Conservation (phyloP, 2,329 filamentous ascomycete genomes). For the Neofusicoccum parvum region DNA sequence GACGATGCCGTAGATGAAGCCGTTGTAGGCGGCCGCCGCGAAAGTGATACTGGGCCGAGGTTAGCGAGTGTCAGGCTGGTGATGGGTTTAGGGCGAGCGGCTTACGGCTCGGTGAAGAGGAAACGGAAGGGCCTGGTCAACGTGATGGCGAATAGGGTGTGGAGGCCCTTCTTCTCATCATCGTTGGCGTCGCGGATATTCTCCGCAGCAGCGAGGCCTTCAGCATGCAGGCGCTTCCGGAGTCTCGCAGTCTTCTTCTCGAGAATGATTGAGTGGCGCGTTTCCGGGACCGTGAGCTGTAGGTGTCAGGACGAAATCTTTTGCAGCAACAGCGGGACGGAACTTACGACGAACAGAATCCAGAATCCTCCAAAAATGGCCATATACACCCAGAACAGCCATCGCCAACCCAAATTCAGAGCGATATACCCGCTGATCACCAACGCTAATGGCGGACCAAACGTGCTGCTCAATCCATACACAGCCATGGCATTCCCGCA, state of each 20-base stretch:
- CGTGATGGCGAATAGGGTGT: conserved; percentile 25
- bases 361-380: conserved; percentile 42
- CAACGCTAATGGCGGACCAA: conserved; percentile 37
- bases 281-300: conserved; percentile 32
- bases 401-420: conserved; percentile 37
- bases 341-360: conserved; percentile 14
- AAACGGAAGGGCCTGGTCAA: conserved; percentile 25
- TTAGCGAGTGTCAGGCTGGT: not conserved
- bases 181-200: conserved; percentile 15
- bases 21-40: conserved; percentile 24
- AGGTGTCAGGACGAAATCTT: not conserved
- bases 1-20: conserved; percentile 26
- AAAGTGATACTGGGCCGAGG: conserved; percentile 21
- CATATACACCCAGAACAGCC: conserved; percentile 41
- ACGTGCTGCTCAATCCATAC: conserved; percentile 33
- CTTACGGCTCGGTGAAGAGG: conserved; percentile 26
- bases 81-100: too few relatives aligned
- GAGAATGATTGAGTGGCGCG: conserved; percentile 33
- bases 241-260: conserved; percentile 48
- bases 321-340: not conserved
- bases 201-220: conserved; percentile 11
- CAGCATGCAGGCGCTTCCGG: conserved; percentile 50
- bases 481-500: conserved; percentile 28
- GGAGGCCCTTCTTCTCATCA: conserved; percentile 19
- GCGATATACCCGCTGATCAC: conserved; percentile 41